phyloP scores from a whole-genome alignment of 257 asterid species.

The Eustoma russellianum region DNA sequence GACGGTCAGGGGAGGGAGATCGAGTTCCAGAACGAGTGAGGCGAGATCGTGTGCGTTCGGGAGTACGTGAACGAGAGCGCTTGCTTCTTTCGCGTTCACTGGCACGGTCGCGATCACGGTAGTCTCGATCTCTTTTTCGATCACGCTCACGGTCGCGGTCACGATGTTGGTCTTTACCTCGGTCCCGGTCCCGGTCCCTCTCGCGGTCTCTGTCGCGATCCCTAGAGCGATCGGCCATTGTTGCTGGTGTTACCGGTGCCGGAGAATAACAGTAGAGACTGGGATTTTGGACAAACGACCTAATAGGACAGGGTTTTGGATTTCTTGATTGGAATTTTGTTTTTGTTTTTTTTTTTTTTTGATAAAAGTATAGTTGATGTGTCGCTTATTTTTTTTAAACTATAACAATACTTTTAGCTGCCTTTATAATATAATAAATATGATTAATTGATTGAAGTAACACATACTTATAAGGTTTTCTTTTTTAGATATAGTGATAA shows the following conservation, averaged over 20 bases:
- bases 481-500: no score
- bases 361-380: no score
- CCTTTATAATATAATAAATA: no score
- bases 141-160: constrained; percentile 10
- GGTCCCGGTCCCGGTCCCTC: no score
- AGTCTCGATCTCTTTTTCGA: constrained; percentile 7
- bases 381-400: no score
- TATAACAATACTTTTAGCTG: no score
- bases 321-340: no score
- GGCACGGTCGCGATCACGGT: constrained; percentile 23
- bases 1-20: constrained; percentile 60
- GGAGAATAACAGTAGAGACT: background rate
- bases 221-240: constrained; percentile 43
- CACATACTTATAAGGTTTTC: no score
- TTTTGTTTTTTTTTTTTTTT: no score
- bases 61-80: constrained; percentile 57
- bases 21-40: constrained; percentile 71
- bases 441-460: no score
- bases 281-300: background rate
- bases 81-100: constrained; percentile 36
- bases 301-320: constrained; percentile 2
- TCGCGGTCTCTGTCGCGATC: constrained; percentile 37
- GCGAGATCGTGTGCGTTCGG: constrained; percentile 65
- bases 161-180: constrained; percentile 4
- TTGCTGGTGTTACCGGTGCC: constrained; percentile 3